Evolutionary conservation across 805 yeast genomes (phyloP).

Genomic region (Ogataea nonfermentans): DNA sequence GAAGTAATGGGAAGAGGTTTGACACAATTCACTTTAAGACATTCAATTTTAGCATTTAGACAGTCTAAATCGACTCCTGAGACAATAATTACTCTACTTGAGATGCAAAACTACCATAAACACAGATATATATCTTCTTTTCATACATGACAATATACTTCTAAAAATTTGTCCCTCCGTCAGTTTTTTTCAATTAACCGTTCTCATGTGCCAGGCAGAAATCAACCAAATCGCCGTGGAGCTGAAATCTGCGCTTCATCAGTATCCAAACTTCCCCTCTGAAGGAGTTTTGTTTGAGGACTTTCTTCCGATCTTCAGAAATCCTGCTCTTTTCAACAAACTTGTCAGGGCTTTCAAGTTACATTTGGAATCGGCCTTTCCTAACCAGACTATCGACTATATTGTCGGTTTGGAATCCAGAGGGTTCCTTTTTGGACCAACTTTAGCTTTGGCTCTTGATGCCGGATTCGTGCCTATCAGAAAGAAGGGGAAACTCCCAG

Average conservation of each 20-base stretch:
- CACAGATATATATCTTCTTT: background rate
- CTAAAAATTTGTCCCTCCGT: background rate
- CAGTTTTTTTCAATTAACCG: background rate
- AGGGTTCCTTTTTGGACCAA: conserved; percentile 95
- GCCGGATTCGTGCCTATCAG: conserved; percentile 95
- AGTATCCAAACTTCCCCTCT: conserved; percentile 91
- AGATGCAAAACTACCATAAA: no score
- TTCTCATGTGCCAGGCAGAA: conserved; percentile 18
- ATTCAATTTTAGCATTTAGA: background rate
- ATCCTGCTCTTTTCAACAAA: conserved; percentile 77
- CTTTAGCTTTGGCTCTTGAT: conserved; percentile 83
- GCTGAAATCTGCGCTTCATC: conserved; percentile 55
- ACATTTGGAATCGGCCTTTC: conserved; percentile 59
- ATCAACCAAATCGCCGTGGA: conserved; percentile 40
- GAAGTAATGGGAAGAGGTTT: background rate
- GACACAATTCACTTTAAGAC: background rate
- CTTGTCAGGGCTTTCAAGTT: conserved; percentile 76
- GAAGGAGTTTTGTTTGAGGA: conserved; percentile 95
- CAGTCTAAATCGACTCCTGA: no score
- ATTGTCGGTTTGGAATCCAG: conserved; percentile 94
- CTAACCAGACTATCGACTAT: conserved; percentile 65
- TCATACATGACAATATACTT: background rate
- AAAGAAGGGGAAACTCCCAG: conserved; percentile 94
- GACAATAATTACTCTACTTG: no score
- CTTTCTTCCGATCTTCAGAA: conserved; percentile 88